These are phyloP conservation scores for Pisolithus marmoratus DNA, from an alignment of 768 basidiomycete species.

Conservation along the genomic window DNA sequence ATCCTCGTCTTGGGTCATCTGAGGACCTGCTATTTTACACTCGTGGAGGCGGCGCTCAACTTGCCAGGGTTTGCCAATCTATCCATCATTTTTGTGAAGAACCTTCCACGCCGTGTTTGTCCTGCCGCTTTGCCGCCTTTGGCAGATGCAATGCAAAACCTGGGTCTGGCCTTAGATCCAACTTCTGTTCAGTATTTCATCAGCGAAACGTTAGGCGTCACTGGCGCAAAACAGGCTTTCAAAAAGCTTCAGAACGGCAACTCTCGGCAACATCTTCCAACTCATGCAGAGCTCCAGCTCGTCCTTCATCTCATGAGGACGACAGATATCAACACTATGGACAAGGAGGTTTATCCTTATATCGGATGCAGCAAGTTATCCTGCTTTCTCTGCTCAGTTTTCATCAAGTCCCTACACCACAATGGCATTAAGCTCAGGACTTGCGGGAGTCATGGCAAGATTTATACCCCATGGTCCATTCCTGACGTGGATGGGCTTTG, in stretches of 20 bases:
- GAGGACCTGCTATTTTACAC: too few relatives aligned
- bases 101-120: background rate
- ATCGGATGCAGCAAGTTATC: constrained; percentile 1
- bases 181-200: background rate
- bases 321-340: background rate
- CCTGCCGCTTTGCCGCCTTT: background rate
- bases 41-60: too few relatives aligned
- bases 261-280: background rate
- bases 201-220: background rate
- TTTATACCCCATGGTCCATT: background rate
- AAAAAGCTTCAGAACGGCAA: background rate
- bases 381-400: constrained; percentile 1
- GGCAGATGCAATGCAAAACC: background rate
- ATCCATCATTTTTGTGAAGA: background rate
- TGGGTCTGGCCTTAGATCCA: background rate
- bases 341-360: background rate
- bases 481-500: background rate
- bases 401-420: background rate
- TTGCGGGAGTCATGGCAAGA: background rate
- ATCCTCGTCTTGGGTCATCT: too few relatives aligned
- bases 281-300: constrained; percentile 1
- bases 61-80: background rate
- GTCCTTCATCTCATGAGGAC: background rate
- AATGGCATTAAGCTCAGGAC: background rate
- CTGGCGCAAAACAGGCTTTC: background rate